A percentile compares a stretch with the other conserved stretches of the same genome.
phyloP scores from a whole-genome alignment of 2,329 filamentous ascomycete genomes.

The Penicillium psychrosexuale region DNA sequence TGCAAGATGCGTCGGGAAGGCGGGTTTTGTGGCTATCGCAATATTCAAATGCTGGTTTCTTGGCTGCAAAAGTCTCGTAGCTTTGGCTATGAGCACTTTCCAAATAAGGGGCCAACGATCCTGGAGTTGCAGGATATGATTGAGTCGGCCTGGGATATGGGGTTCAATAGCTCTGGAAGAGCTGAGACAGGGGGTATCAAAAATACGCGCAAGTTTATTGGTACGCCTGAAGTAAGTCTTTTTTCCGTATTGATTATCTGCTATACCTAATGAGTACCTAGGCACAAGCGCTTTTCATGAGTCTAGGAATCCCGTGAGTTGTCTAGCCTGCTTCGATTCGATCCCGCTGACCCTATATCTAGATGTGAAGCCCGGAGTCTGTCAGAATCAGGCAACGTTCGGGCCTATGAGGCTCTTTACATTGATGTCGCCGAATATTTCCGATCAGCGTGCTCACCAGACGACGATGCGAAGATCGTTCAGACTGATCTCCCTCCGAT shows the following conservation, averaged over 20 bases:
- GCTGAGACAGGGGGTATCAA: conserved; percentile 81
- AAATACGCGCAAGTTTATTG: conserved; percentile 92
- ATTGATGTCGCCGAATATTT: conserved; percentile 76
- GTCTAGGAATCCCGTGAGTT: conserved; percentile 63
- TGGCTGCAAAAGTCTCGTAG: conserved; percentile 64
- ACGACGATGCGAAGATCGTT: conserved; percentile 58
- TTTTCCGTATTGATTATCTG: not conserved
- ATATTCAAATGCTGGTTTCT: conserved; percentile 86
- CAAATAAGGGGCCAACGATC: conserved; percentile 65
- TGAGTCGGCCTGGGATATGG: conserved; percentile 81
- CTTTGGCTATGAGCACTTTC: conserved; percentile 60
- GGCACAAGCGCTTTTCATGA: conserved; percentile 75
- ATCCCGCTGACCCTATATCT: conserved; percentile 7
- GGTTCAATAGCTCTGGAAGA: conserved; percentile 71
- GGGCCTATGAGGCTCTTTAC: conserved; percentile 55
- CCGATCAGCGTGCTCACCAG: conserved; percentile 48
- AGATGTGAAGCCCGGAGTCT: conserved; percentile 63
- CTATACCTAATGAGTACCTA: conserved; percentile 34
- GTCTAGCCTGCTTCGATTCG: not conserved
- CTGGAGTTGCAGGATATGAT: conserved; percentile 82
- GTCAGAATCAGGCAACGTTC: conserved; percentile 45
- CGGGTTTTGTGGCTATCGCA: conserved; percentile 91
- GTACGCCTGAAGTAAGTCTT: conserved; percentile 72
- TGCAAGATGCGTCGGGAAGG: conserved; percentile 80
- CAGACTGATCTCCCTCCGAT: conserved; percentile 74